A percentile compares a stretch with the other conserved stretches of the same genome.
phyloP scores from a whole-genome alignment of 192 early-diverging fungal species.

The Glomus cerebriforme region DNA sequence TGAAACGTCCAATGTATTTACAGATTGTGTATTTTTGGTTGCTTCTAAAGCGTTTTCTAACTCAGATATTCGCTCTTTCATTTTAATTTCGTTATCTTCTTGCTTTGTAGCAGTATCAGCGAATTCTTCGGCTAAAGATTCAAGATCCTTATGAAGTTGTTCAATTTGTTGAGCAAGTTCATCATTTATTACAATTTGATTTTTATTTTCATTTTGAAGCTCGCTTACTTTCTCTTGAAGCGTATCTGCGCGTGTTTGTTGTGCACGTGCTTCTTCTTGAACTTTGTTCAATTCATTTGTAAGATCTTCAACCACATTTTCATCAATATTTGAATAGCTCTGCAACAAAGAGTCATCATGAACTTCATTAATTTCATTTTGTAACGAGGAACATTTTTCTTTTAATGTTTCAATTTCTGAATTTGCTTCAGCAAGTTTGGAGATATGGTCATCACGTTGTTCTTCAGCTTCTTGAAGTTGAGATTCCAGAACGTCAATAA shows the following conservation, averaged over 20 bases:
- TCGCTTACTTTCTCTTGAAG: neutral
- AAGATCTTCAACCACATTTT: conserved; percentile 14
- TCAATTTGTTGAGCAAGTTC: conserved; percentile 30
- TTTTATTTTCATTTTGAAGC: neutral
- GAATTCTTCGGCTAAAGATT: conserved; percentile 42
- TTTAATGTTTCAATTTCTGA: conserved; percentile 6
- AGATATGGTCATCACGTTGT: neutral
- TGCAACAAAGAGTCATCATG: conserved; percentile 2
- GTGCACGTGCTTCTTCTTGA: neutral
- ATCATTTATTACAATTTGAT: neutral
- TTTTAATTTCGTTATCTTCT: conserved; percentile 38
- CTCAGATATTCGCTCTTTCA: conserved; percentile 36
- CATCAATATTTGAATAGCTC: neutral
- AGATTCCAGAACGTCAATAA: neutral
- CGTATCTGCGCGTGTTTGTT: neutral
- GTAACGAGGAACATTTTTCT: neutral
- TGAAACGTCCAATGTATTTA: neutral
- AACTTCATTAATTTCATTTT: conserved; percentile 8
- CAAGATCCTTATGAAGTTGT: conserved; percentile 40
- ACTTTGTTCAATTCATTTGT: neutral
- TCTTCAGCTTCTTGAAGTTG: conserved; percentile 7
- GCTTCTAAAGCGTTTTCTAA: conserved; percentile 16
- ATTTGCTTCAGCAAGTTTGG: neutral
- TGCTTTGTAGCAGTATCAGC: conserved; percentile 35
- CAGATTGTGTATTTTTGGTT: neutral